phyloP scores from a whole-genome alignment of 352 stramenopile genomes.

The Halophytophthora polymorphica region DNA sequence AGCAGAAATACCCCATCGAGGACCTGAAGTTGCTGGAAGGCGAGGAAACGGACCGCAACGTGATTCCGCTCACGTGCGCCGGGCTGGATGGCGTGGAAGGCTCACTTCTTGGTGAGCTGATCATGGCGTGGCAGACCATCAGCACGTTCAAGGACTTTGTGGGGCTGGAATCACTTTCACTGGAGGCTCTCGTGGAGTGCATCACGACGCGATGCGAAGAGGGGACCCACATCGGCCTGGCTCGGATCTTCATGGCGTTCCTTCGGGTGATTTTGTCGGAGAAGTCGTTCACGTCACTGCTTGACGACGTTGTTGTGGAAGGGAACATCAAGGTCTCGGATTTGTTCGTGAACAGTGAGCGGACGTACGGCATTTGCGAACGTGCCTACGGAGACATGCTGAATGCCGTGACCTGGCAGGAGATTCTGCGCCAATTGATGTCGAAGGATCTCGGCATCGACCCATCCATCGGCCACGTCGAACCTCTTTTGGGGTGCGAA shows the following conservation, averaged over 20 bases:
- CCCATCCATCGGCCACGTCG: slow-evolving; percentile 63
- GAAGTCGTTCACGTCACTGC: slow-evolving; percentile 73
- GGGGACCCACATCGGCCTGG: slow-evolving; percentile 44
- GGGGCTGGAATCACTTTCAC: slow-evolving; percentile 48
- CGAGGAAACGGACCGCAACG: slow-evolving; percentile 25
- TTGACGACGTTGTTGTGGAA: slow-evolving; percentile 78
- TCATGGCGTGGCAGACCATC: slow-evolving; percentile 80
- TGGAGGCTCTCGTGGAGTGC: slow-evolving; percentile 56
- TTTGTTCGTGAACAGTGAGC: slow-evolving; percentile 66
- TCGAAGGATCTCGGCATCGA: slow-evolving; percentile 77
- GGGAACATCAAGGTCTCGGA: slow-evolving; percentile 79
- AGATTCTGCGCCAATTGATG: slow-evolving; percentile 82
- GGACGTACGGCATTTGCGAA: slow-evolving; percentile 76
- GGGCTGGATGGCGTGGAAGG: slow-evolving; percentile 53
- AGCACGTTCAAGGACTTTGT: slow-evolving; percentile 74
- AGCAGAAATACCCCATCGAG: slow-evolving; percentile 69
- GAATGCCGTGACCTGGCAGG: slow-evolving; percentile 81
- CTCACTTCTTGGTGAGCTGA: slow-evolving; percentile 62
- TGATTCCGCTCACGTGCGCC: slow-evolving; percentile 33
- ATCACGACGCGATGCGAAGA: slow-evolving; percentile 44
- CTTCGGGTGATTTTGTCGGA: slow-evolving; percentile 67
- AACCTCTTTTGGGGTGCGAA: slow-evolving; percentile 74
- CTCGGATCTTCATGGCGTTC: slow-evolving; percentile 73
- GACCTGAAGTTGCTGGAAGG: slow-evolving; percentile 58
- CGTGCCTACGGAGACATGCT: slow-evolving; percentile 65